phyloP scores from a whole-genome alignment of 345 rosid genomes.

The Sapria himalayana region DNA sequence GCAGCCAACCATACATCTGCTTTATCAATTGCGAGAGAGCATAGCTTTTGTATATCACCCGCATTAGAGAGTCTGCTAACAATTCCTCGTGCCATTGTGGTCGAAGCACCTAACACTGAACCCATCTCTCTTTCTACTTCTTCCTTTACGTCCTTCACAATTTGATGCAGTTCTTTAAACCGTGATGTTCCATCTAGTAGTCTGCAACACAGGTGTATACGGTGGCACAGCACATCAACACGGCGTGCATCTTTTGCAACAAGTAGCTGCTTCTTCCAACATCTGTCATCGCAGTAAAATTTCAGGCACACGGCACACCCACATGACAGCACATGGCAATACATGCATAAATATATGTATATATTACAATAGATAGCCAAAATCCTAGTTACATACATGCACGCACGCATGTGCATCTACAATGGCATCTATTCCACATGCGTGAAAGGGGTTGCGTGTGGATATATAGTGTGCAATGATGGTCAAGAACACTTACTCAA shows the following conservation, averaged over 20 bases:
- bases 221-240: constrained; percentile 58
- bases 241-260: constrained; percentile 83
- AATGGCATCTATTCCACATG: too few relatives aligned
- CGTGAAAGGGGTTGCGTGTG: too few relatives aligned
- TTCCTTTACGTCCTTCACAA: constrained; percentile 48
- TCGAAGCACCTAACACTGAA: constrained; percentile 41
- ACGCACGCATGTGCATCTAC: too few relatives aligned
- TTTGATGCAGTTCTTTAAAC: constrained; percentile 47
- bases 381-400: too few relatives aligned
- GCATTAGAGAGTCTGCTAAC: constrained; percentile 81
- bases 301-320: too few relatives aligned
- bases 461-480: too few relatives aligned
- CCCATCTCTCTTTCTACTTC: constrained; percentile 77
- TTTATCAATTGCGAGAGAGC: constrained; percentile 44
- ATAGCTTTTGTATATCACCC: constrained; percentile 51
- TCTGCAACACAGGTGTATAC: constrained; percentile 66
- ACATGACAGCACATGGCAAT: too few relatives aligned
- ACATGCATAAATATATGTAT: too few relatives aligned
- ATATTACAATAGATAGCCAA: too few relatives aligned
- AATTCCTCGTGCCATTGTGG: constrained; percentile 61
- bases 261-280: constrained; percentile 75
- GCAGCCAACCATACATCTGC: constrained; percentile 39
- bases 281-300: constrained; percentile 36
- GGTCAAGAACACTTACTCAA: constrained; percentile 73
- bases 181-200: constrained; percentile 55